Percentiles rank a stretch among this genome's conserved stretches.
Conservation (phyloP, 805 yeast genomes). For the Saccharomycopsis sp. region DNA sequence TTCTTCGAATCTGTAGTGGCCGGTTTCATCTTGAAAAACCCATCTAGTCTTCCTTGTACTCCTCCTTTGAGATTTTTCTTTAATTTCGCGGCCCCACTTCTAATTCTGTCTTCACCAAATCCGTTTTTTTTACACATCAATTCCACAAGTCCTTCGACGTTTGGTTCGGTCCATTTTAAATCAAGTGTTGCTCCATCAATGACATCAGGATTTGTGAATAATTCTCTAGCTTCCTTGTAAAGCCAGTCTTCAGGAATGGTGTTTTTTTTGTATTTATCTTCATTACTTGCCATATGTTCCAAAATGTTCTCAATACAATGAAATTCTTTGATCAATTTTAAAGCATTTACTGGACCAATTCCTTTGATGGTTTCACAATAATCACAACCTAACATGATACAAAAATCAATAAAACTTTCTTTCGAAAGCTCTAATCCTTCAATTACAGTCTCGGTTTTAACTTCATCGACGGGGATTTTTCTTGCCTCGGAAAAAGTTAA, state of each 20-base stretch:
- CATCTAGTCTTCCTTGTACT: constrained; percentile 86
- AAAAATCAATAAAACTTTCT: constrained; percentile 75
- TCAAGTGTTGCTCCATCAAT: constrained; percentile 47
- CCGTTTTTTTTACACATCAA: constrained; percentile 84
- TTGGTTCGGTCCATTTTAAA: constrained; percentile 84
- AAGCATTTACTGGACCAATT: constrained; percentile 92
- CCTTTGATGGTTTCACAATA: constrained; percentile 94
- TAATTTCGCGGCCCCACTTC: constrained; percentile 76
- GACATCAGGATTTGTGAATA: constrained; percentile 80
- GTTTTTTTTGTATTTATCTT: constrained; percentile 46
- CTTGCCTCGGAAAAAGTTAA: constrained; percentile 91
- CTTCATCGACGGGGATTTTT: constrained; percentile 85
- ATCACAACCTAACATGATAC: constrained; percentile 93
- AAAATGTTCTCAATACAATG: constrained; percentile 72
- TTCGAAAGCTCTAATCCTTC: constrained; percentile 68
- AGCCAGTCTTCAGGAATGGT: constrained; percentile 95
- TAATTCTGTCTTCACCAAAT: constrained; percentile 85
- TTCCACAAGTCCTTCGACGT: constrained; percentile 70
- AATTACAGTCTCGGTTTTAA: constrained; percentile 53
- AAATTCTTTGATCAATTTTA: constrained; percentile 78
- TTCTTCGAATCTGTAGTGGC: too few species aligned
- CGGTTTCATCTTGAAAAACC: constrained; percentile 45
- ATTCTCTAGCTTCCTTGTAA: constrained; percentile 71
- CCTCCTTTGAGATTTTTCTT: constrained; percentile 76
- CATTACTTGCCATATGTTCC: constrained; percentile 38